Evolutionary conservation across 768 basidiomycete genomes (phyloP), one percentile per base, ranked within the genome.

Genomic region (Termitomyces sp.): DNA sequence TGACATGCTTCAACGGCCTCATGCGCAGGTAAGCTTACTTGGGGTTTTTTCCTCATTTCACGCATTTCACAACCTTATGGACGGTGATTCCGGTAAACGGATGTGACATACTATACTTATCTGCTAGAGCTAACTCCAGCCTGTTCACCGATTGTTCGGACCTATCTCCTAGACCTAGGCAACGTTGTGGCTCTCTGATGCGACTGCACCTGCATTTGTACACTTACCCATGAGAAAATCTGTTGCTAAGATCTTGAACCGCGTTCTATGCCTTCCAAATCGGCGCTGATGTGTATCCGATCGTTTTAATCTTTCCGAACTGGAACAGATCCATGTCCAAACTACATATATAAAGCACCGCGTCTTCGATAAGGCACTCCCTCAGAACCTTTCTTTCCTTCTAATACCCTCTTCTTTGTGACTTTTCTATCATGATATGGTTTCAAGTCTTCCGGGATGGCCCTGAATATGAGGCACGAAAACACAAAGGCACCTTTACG

Each of bases 381-480:
- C 35, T 53, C n/a, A 24, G 38, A 26, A 51, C 45, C 49, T 48
- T 24, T 14, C 26, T 47, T 58, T 35, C 8, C 51, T 26, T 33
- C 33, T 24, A 14, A 30, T 22, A 22, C 35, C 32, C 46, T 40
- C 38, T 33, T 36, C 58, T 60, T 6, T 40, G 38, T 16, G 12
- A 10, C 35, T 50, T n/a, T 28, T 12, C 42, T 26, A 24, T 38
- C 55, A 76, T 77, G 76, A 56, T 66, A 38, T 77, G 76, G 76
- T 76, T 70, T 56, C 76, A 77, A 61, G 65, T 73, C 30, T 77
- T 80, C 48, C 70, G 72, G 55, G 78, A 81, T 59, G 75, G 79
- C 30, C 78, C 78, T 22, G 81, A 81, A 72, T 81, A 77, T 62
- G 75, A 77, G 59, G 71, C 73, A n/a, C 72, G 79, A 33, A 75